These are phyloP conservation scores for Botryococcus braunii DNA, from an alignment of 163 green algal species.

Conservation along the genomic window DNA sequence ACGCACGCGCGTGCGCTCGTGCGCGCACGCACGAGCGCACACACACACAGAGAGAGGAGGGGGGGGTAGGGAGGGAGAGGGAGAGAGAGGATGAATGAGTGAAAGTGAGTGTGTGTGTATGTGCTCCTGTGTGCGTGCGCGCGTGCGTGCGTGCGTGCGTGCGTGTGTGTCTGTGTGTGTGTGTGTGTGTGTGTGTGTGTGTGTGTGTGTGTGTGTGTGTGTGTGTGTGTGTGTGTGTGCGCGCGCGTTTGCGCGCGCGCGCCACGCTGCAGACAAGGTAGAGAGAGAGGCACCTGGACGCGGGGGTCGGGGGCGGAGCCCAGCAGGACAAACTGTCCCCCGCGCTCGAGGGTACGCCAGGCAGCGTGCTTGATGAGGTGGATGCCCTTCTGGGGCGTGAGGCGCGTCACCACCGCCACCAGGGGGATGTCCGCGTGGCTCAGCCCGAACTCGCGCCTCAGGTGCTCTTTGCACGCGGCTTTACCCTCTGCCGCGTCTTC, in stretches of 20 bases:
- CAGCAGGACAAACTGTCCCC: conserved; percentile 93
- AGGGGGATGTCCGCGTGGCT: conserved; percentile 65
- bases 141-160: too few species aligned
- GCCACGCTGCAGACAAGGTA: too few species aligned
- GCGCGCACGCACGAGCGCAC: background rate
- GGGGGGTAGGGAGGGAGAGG: too few species aligned
- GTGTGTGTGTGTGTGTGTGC: too few species aligned
- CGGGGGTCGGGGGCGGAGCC: conserved; percentile 64
- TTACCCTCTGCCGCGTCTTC: conserved; percentile 77
- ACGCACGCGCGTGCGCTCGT: too few species aligned
- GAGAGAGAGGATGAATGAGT: conserved; percentile 16
- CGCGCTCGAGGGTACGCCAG: conserved; percentile 77
- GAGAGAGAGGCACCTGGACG: conserved; percentile 38
- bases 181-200: too few species aligned
- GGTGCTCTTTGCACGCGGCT: conserved; percentile 47
- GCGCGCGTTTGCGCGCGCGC: too few species aligned
- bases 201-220: too few species aligned
- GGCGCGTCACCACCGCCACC: conserved; percentile 74
- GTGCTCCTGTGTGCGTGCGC: too few species aligned
- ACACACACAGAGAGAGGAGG: background rate
- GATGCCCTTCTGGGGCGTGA: conserved; percentile 97
- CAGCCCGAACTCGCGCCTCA: conserved; percentile 67
- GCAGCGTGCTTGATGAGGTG: conserved; percentile 97
- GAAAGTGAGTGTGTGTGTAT: too few species aligned
- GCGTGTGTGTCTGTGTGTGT: too few species aligned